Evolutionary conservation across 345 rosid species (phyloP).

Genomic region (Ailanthus altissimus): DNA sequence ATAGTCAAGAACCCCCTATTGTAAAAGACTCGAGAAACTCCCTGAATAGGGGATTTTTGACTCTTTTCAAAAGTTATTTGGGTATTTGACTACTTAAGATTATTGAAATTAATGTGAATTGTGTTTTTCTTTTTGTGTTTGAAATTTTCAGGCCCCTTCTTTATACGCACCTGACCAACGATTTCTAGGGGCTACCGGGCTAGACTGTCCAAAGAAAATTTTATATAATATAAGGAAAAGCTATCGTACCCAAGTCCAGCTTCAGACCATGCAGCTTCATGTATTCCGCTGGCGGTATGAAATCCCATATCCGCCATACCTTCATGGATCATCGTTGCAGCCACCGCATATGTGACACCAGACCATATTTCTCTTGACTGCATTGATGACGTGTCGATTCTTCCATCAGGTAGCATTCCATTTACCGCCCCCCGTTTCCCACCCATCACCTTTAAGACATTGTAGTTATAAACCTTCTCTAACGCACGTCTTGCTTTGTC

Average conservation of each 20-base stretch:
- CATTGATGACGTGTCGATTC: slow-evolving; percentile 70
- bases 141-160: background rate
- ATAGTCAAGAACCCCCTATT: background rate
- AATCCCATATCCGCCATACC: slow-evolving; percentile 68
- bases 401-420: slow-evolving; percentile 68
- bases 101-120: too few species aligned
- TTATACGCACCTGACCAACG: background rate
- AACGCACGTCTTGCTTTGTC: slow-evolving; percentile 64
- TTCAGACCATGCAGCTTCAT: slow-evolving; percentile 86
- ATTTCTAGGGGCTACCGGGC: background rate
- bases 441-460: slow-evolving; percentile 75
- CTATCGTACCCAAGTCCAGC: slow-evolving; percentile 70
- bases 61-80: too few species aligned
- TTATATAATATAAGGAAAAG: background rate
- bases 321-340: slow-evolving; percentile 93
- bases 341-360: slow-evolving; percentile 86
- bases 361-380: slow-evolving; percentile 97
- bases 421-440: slow-evolving; percentile 89
- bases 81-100: too few species aligned
- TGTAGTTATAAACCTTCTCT: slow-evolving; percentile 70
- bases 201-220: background rate
- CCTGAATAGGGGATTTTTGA: background rate
- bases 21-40: too few species aligned
- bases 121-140: too few species aligned
- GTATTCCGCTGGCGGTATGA: slow-evolving; percentile 72